Evolutionary conservation across 768 basidiomycete species (phyloP).

Genomic region (Grammothele lineata): DNA sequence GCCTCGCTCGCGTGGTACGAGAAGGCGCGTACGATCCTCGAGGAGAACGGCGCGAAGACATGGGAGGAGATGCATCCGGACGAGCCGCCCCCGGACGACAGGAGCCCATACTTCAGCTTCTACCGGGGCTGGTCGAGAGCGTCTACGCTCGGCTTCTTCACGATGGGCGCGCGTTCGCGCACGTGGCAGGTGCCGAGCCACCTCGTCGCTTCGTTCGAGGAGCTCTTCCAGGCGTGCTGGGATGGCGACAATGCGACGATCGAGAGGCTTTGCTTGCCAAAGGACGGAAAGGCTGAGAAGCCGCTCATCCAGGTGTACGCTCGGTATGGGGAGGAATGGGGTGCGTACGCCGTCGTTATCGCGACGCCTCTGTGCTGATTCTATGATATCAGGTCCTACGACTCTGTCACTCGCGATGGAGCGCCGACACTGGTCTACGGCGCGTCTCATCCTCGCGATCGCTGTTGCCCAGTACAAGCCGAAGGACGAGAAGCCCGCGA

Average conservation of each 20-base stretch:
- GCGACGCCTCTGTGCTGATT: too few species aligned
- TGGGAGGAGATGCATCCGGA: constrained; percentile 39
- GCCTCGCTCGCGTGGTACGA: constrained; percentile 18
- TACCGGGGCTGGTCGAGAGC: neutral
- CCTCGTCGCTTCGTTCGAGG: constrained; percentile 36
- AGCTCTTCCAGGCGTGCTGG: constrained; percentile 54
- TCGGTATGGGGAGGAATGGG: constrained; percentile 19
- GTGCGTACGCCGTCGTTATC: too few species aligned
- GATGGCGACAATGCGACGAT: constrained; percentile 48
- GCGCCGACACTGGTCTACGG: constrained; percentile 52
- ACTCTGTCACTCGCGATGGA: constrained; percentile 47
- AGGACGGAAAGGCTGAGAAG: constrained; percentile 22
- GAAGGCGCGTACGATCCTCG: constrained; percentile 32
- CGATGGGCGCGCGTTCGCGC: neutral
- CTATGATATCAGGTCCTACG: constrained; percentile 43
- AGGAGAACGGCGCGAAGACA: constrained; percentile 35
- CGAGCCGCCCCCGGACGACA: constrained; percentile 8
- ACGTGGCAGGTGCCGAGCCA: neutral
- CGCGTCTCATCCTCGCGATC: constrained; percentile 55
- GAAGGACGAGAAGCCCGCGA: constrained; percentile 27
- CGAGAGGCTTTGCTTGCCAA: constrained; percentile 49
- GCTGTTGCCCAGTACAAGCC: constrained; percentile 50
- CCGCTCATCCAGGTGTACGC: constrained; percentile 44
- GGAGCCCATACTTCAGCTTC: neutral
- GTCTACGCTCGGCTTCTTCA: neutral